Evolutionary conservation across 805 yeast species (phyloP).

Genomic region (Starmerella potacharoeniae): DNA sequence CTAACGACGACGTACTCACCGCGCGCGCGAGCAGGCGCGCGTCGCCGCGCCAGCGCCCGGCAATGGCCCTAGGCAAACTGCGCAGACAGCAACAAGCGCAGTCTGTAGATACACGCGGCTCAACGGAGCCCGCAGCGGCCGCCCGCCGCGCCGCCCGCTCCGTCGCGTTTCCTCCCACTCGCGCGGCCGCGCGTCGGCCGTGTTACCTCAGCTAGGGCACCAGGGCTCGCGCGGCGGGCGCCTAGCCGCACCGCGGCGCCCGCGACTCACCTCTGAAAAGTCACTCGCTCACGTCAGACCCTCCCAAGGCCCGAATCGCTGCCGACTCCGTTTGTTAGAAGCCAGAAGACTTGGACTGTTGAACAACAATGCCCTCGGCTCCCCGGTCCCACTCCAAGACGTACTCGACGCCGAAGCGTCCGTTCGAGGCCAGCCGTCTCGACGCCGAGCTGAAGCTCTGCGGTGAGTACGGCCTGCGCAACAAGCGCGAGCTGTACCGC

Average conservation of each 20-base stretch:
- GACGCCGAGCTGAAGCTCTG: slow-evolving; percentile 98
- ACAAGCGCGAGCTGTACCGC: slow-evolving; percentile 99
- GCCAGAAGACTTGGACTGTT: slow-evolving; percentile 10
- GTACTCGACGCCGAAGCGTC: slow-evolving; percentile 98
- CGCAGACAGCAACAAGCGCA: no score
- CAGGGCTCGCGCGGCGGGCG: not conserved
- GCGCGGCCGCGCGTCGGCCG: no score
- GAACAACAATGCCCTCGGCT: slow-evolving; percentile 26
- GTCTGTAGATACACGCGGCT: no score
- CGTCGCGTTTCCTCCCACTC: no score
- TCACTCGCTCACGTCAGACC: slow-evolving; percentile 10
- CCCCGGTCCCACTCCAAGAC: slow-evolving; percentile 99
- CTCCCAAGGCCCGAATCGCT: not conserved
- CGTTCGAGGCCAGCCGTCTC: slow-evolving; percentile 98
- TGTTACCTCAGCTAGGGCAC: not conserved
- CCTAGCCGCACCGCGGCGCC: not conserved
- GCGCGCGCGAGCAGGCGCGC: not conserved
- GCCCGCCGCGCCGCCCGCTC: not conserved
- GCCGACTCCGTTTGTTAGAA: not conserved
- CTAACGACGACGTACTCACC: not conserved
- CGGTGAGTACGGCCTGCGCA: slow-evolving; percentile 99
- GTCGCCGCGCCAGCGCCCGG: no score
- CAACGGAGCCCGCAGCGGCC: not conserved
- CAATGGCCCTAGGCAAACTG: no score
- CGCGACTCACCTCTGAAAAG: slow-evolving; percentile 6